Percentiles rank a stretch among this genome's conserved stretches.
phyloP scores from a whole-genome alignment of 1,284 basidiomycete genomes.

The Boletus mariae region DNA sequence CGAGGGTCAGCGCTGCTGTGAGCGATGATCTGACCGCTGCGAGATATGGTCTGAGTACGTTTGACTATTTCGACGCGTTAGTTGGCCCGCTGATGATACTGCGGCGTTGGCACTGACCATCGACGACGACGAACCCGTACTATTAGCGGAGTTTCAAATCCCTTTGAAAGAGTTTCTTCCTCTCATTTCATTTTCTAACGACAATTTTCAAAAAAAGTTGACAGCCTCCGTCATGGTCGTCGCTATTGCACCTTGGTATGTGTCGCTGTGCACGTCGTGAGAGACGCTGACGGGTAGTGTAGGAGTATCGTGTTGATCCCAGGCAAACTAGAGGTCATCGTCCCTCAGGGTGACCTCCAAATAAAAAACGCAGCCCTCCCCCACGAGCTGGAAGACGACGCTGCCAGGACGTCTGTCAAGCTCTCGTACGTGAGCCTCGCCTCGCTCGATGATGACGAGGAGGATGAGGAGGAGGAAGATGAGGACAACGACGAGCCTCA shows the following conservation, averaged over 20 bases:
- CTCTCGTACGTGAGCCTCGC: constrained; percentile 57
- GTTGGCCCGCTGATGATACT: not conserved
- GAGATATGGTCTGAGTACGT: constrained; percentile 90
- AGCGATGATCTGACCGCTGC: constrained; percentile 93
- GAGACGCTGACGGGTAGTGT: constrained; percentile 7
- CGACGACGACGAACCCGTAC: constrained; percentile 18
- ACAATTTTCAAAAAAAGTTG: not conserved
- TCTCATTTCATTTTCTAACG: not conserved
- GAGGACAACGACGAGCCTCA: constrained; percentile 49
- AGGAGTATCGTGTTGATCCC: constrained; percentile 65
- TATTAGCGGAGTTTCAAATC: constrained; percentile 37
- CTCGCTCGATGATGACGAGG: constrained; percentile 44
- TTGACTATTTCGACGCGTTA: constrained; percentile 48
- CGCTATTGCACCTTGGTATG: constrained; percentile 62
- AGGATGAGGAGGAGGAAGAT: constrained; percentile 45
- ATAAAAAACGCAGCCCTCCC: constrained; percentile 85
- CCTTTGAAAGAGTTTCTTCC: constrained; percentile 1
- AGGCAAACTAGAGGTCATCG: constrained; percentile 59
- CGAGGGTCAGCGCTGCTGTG: constrained; percentile 94
- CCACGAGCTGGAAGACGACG: constrained; percentile 62
- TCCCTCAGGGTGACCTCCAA: constrained; percentile 68
- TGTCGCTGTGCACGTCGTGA: constrained; percentile 10
- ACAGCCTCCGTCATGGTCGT: constrained; percentile 45
- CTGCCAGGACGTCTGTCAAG: constrained; percentile 76
- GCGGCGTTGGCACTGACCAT: constrained; percentile 45